A percentile compares a stretch with the other conserved stretches of the same genome.
phyloP scores from a whole-genome alignment of 768 basidiomycete species.

The Tylopilus sp. region DNA sequence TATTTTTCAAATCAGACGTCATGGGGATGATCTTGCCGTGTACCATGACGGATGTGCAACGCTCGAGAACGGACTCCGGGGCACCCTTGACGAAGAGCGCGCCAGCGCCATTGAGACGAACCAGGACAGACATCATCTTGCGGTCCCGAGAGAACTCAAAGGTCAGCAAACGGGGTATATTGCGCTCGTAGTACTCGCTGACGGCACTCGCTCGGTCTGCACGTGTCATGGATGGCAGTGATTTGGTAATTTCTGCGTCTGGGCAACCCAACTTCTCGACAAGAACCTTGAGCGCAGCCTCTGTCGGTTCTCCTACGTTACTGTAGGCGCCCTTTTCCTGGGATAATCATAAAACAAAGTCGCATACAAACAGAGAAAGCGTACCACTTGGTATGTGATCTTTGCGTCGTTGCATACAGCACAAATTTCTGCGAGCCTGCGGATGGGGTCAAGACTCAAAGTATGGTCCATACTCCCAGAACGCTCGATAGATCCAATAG shows the following conservation, averaged over 20 bases:
- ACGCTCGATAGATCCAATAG: conserved; percentile 68
- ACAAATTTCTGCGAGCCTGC: conserved; percentile 86
- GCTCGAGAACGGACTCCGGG: conserved; percentile 91
- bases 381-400: conserved; percentile 76
- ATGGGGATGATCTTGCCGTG: conserved; percentile 64
- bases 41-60: conserved; percentile 72
- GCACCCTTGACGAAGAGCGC: conserved; percentile 93
- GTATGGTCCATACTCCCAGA: conserved; percentile 62
- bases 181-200: conserved; percentile 76
- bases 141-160: conserved; percentile 98
- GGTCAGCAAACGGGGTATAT: conserved; percentile 78
- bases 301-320: conserved; percentile 94
- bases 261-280: conserved; percentile 89
- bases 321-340: conserved; percentile 78
- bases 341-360: conserved; percentile 1
- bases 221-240: conserved; percentile 54
- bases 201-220: conserved; percentile 73
- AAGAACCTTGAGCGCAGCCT: conserved; percentile 93
- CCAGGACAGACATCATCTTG: conserved; percentile 99
- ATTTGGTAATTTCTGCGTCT: conserved; percentile 53
- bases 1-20: conserved; percentile 53
- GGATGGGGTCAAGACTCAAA: conserved; percentile 64
- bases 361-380: conserved; percentile 18
- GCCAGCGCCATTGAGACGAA: conserved; percentile 62
- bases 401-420: conserved; percentile 95